Base-by-base conservation (phyloP, 345 rosid genomes). In the Acer negundo region DNA sequence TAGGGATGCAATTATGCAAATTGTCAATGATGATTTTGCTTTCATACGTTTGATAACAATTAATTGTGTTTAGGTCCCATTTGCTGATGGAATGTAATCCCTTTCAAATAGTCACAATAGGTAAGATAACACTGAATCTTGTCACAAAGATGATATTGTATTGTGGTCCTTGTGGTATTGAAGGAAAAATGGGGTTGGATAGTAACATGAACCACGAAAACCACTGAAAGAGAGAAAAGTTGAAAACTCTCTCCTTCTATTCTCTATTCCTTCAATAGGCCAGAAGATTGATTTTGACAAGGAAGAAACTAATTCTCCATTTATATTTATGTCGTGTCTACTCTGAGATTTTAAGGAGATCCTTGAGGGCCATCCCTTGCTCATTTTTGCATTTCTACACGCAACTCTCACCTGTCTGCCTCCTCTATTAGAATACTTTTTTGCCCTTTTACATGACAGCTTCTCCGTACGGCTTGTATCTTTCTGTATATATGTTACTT, bases 91-190 rank as follows among this genome's bases (percentile, higher is more conserved):
- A 79, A 77, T 77, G 73, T 77, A 44, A 69, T 58, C 51, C 40
- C 23, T 19, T 78, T 44, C 59, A 11, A 6, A 47, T 26, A 47
- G 75, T 72, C 38, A 7, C 63, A 20, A 22, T 67, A 6, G 63
- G 56, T 38, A 55, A 47, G 84, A 79, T 70, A 66, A 66, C 40
- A 35, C 12, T 72, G 80, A 82, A 79, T 77, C 79, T 77, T 79
- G 72, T 62, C 8, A 1, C 15, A 67, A 10, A 77, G 82, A 42
- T 20, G 64, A 26, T 24, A 81, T 42, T 7, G 46, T 8, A 11
- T 8, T 9, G 10, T 77, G 85, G 82, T 77, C 86, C 82, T 47
- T 69, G 7, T 55, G 10, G 12, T 2, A 69, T 42, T 12, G 63
- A 53, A 11, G 17, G 38, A 20, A 51, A 44, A n/a, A 8, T 13